Evolutionary conservation across 495 filamentous ascomycete genomes (phyloP).

Genomic region (Neurospora discreta): DNA sequence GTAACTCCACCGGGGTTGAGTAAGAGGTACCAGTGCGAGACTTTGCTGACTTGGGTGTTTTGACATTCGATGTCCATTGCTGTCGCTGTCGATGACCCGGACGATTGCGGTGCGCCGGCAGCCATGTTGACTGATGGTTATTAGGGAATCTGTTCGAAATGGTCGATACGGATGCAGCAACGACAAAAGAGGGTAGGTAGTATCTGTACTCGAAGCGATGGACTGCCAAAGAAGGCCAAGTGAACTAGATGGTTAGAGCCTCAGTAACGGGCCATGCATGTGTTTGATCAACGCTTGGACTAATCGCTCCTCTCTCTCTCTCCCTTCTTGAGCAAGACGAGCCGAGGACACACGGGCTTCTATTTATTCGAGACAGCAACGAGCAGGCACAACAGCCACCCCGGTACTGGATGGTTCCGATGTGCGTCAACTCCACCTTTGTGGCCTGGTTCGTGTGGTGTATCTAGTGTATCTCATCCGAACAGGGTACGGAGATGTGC

Average conservation of each 20-base stretch:
- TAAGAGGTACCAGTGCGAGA: constrained; percentile 16
- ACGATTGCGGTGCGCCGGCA: not conserved
- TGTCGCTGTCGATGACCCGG: not conserved
- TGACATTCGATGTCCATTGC: constrained; percentile 16
- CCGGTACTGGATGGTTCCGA: not conserved
- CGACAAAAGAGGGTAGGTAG: not conserved
- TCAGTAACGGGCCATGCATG: not conserved
- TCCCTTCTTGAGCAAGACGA: not conserved
- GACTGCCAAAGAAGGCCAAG: not conserved
- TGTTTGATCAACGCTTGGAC: not conserved
- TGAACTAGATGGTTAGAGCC: not conserved
- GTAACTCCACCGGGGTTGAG: constrained; percentile 30
- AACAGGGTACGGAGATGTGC: not conserved
- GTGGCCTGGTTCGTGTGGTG: not conserved
- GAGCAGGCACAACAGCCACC: not conserved
- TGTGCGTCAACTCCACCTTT: not conserved
- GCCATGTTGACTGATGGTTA: not conserved
- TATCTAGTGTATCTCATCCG: not conserved
- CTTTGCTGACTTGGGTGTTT: constrained; percentile 2
- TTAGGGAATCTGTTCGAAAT: not conserved
- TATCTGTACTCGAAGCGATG: not conserved
- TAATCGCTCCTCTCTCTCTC: not conserved
- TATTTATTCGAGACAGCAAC: not conserved
- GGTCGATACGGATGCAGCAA: not conserved
- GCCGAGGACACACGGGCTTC: not conserved